Base-by-base conservation (phyloP, 768 basidiomycete species). In the Amanita pseudoporphyria region DNA sequence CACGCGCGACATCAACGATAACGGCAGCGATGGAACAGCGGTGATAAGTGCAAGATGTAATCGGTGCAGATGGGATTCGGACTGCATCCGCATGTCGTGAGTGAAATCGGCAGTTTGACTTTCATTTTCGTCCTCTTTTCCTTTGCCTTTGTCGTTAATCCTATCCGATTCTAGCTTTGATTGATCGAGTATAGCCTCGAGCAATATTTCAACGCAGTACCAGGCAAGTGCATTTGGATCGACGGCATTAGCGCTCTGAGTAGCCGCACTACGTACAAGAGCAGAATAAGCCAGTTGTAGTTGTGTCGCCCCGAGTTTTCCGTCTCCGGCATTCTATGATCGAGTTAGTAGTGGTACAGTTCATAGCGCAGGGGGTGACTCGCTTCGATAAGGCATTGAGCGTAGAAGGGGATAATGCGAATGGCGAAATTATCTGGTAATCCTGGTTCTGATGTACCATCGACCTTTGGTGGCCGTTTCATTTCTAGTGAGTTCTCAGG, bases 271-370 rank as follows among this genome's bases (percentile, higher is more conserved):
- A 53, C 74, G 68, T 21, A 87, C 79, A 12, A 91, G 71, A 6
- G 83, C 76, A n/a, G 82, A 70, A 58, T 77, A 90, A 5, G 91
- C 88, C 35, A 89, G 71, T 24, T 82, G 67, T 6, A 92, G 72
- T 58, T 92, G 91, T 0, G 70, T 50, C 0, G 74, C 76, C 50
- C 71, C 83, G 13, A 93, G 68, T 53, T 69, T 72, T 21, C 74
- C 78, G 36, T 84, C 76, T 1, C 61, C 60, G 1, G 86, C 81
- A 61, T 84, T 87, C 83, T 88, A 56, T 35, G 47, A 45, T 43
- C 47, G 30, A 30, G 44, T 49, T 50, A 38, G 45, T 30, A n/a
- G n/a, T n/a, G n/a, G n/a, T n/a, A n/a, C n/a, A n/a, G n/a, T n/a
- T n/a, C n/a, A n/a, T n/a, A n/a, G n/a, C n/a, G n/a, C n/a, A 51